A percentile compares a stretch with the other conserved stretches of the same genome.
These are phyloP conservation scores for Lagenidium sp. DNA, from an alignment of 352 stramenopile genomes.

Conservation along the genomic window DNA sequence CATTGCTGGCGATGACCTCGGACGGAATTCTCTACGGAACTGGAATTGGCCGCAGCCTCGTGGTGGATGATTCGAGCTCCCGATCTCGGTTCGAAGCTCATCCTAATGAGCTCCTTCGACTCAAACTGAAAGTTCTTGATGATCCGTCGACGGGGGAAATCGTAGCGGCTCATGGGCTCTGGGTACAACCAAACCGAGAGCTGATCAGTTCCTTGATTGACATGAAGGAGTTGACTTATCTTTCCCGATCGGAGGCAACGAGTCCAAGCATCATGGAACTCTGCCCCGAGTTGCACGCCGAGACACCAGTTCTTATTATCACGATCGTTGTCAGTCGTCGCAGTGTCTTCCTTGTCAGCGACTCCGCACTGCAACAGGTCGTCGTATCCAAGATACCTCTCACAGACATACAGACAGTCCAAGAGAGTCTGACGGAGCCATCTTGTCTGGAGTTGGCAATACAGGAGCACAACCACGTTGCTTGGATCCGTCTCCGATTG, in stretches of 20 bases:
- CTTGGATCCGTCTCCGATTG: conserved; percentile 62
- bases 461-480: conserved; percentile 11
- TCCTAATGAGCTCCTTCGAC: conserved; percentile 63
- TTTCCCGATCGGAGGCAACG: too few relatives aligned
- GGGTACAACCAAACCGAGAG: conserved; percentile 28
- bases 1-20: conserved; percentile 64
- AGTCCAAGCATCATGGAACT: too few relatives aligned
- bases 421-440: conserved; percentile 60
- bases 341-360: neutral
- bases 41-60: conserved; percentile 28
- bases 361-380: neutral
- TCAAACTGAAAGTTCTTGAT: conserved; percentile 66
- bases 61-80: conserved; percentile 20
- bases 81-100: conserved; percentile 30
- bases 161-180: conserved; percentile 56
- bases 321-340: neutral
- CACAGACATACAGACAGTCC: conserved; percentile 41
- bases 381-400: conserved; percentile 40
- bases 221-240: neutral
- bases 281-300: too few relatives aligned
- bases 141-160: conserved; percentile 35
- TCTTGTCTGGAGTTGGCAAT: conserved; percentile 55
- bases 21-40: conserved; percentile 63
- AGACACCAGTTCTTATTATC: too few relatives aligned
- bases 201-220: neutral